Evolutionary conservation across 768 basidiomycete species (phyloP).

Genomic region (Phanerodontia chrysosporium): DNA sequence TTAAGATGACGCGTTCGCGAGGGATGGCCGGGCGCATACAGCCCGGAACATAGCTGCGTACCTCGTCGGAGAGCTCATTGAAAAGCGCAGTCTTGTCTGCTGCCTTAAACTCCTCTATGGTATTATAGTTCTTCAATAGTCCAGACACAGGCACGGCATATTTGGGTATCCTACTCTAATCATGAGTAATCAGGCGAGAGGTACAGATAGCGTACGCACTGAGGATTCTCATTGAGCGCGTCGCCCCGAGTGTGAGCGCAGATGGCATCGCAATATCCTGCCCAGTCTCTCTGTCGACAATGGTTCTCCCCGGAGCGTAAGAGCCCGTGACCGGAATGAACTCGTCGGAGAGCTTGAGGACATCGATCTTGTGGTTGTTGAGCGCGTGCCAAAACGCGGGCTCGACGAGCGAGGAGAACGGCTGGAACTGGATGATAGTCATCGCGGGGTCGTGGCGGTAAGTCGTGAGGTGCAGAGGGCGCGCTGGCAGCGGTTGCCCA

Average conservation of each 20-base stretch:
- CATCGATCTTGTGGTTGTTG: constrained; percentile 85
- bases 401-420: constrained; percentile 81
- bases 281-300: constrained; percentile 76
- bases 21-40: too few relatives aligned
- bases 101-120: constrained; percentile 91
- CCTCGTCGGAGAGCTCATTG: constrained; percentile 65
- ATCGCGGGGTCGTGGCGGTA: constrained; percentile 23
- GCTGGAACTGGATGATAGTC: constrained; percentile 82
- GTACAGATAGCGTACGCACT: constrained; percentile 32
- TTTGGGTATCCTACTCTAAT: constrained; percentile 34
- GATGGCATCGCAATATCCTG: constrained; percentile 69
- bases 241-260: constrained; percentile 60
- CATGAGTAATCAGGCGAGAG: not conserved
- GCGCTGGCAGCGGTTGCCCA: not conserved
- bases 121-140: constrained; percentile 90
- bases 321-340: constrained; percentile 59
- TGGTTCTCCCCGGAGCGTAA: constrained; percentile 66
- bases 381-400: constrained; percentile 94
- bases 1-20: not conserved
- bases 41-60: constrained; percentile 26
- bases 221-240: constrained; percentile 47
- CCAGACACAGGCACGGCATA: constrained; percentile 56
- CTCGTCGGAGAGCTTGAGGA: constrained; percentile 76
- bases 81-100: constrained; percentile 88
- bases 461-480: not conserved